Evolutionary conservation across 2,329 filamentous ascomycete genomes (phyloP).

Genomic region (Fusarium virguliforme): DNA sequence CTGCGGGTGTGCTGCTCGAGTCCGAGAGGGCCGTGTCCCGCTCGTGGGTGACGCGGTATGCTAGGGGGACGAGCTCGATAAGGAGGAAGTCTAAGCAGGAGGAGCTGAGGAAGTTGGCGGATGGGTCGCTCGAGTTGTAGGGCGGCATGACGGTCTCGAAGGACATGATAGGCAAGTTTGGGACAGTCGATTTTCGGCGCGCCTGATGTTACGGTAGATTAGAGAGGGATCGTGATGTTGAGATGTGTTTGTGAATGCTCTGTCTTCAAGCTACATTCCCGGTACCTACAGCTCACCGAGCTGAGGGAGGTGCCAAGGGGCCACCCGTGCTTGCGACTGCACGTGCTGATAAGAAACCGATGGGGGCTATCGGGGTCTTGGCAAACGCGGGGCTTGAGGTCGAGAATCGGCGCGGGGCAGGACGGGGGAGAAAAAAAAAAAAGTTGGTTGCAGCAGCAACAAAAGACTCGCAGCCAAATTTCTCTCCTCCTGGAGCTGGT

Average conservation of each 20-base stretch:
- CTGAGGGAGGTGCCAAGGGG: conserved; percentile 4
- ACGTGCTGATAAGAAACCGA: conserved; percentile 40
- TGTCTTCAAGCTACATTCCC: conserved; percentile 1
- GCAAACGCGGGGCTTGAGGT: conserved; percentile 31
- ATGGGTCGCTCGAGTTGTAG: conserved; percentile 81
- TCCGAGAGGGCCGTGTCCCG: conserved; percentile 68
- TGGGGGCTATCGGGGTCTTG: conserved; percentile 22
- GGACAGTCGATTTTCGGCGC: background rate
- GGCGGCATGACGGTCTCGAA: conserved; percentile 80
- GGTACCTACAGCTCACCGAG: conserved; percentile 28
- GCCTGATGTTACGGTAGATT: background rate
- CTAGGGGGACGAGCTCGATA: conserved; percentile 96
- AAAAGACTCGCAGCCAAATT: conserved; percentile 9
- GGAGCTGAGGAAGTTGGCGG: conserved; percentile 82
- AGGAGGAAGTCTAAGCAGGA: conserved; percentile 95
- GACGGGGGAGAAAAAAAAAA: conserved; percentile 20
- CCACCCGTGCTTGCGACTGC: conserved; percentile 10
- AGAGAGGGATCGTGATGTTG: background rate
- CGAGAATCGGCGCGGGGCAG: conserved; percentile 31
- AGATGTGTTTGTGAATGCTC: conserved; percentile 2
- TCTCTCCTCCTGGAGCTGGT: conserved; percentile 29
- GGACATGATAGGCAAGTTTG: conserved; percentile 69
- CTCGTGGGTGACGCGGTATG: conserved; percentile 86
- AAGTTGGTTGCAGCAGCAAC: conserved; percentile 16
- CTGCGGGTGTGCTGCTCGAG: conserved; percentile 39